These are phyloP conservation scores for Podospora australis DNA, from an alignment of 495 filamentous ascomycete species.

Conservation along the genomic window DNA sequence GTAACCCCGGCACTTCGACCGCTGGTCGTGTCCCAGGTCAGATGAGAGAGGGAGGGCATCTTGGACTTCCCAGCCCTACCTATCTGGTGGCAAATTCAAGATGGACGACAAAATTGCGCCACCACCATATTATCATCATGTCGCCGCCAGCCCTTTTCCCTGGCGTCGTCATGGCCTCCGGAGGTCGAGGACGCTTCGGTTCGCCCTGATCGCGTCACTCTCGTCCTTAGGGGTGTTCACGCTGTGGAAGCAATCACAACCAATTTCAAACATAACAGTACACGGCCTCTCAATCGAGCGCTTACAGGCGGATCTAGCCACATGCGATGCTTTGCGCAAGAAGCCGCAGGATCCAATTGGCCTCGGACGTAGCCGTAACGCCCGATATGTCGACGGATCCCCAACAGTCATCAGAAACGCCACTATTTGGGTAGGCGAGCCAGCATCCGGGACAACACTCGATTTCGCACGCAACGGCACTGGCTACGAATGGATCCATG, in stretches of 20 bases:
- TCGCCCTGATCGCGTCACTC: no score
- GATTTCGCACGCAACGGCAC: constrained; percentile 39
- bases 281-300: constrained; percentile 32
- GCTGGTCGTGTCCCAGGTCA: no score
- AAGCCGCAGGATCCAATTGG: constrained; percentile 40
- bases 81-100: no score
- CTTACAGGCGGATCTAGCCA: constrained; percentile 32
- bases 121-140: no score
- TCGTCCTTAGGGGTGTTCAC: constrained; percentile 42
- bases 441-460: constrained; percentile 31
- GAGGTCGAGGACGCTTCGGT: no score
- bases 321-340: constrained; percentile 33
- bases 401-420: constrained; percentile 48
- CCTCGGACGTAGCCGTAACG: constrained; percentile 40
- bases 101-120: no score
- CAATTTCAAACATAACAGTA: constrained; percentile 11
- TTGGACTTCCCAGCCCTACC: no score
- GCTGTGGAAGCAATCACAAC: constrained; percentile 43
- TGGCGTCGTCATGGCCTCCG: no score
- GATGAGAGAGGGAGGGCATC: no score
- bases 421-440: constrained; percentile 48
- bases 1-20: no score
- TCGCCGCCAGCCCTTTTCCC: no score
- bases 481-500: constrained; percentile 36
- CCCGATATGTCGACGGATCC: constrained; percentile 40